A percentile compares a stretch with the other conserved stretches of the same genome.
These are phyloP conservation scores for Strobilomyces confusus DNA, from an alignment of 768 basidiomycete genomes.

Conservation along the genomic window DNA sequence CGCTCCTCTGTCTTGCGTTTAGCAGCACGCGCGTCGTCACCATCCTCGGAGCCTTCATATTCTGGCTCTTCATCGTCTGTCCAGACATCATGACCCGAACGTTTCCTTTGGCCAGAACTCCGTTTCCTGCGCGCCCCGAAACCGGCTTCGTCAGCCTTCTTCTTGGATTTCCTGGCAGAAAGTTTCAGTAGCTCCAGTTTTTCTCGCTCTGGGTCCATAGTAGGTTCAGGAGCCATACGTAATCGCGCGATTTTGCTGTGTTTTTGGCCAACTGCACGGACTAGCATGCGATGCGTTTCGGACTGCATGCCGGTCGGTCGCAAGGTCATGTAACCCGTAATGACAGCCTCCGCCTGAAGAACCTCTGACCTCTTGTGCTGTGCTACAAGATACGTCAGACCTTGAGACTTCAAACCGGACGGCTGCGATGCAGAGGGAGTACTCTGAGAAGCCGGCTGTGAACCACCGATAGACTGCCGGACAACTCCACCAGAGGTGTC, in stretches of 20 bases:
- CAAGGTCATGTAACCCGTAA: slow-evolving; percentile 80
- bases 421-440: slow-evolving; percentile 38
- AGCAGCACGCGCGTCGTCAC: slow-evolving; percentile 41
- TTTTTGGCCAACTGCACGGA: slow-evolving; percentile 80
- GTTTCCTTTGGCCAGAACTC: slow-evolving; percentile 39
- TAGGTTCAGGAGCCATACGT: slow-evolving; percentile 76
- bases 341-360: slow-evolving; percentile 78
- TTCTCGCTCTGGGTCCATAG: slow-evolving; percentile 71
- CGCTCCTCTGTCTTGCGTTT: slow-evolving; percentile 48
- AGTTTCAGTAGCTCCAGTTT: slow-evolving; percentile 63
- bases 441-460: slow-evolving; percentile 39
- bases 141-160: slow-evolving; percentile 49
- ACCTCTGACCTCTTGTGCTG: slow-evolving; percentile 85
- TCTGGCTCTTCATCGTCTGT: slow-evolving; percentile 67
- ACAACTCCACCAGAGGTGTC: slow-evolving; percentile 70
- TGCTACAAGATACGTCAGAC: slow-evolving; percentile 84
- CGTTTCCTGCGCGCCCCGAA: slow-evolving; percentile 47
- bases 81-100: slow-evolving; percentile 46
- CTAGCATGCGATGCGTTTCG: slow-evolving; percentile 85
- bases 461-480: slow-evolving; percentile 52
- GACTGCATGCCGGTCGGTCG: slow-evolving; percentile 89
- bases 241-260: slow-evolving; percentile 78
- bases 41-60: slow-evolving; percentile 57
- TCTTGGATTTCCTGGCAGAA: slow-evolving; percentile 61
- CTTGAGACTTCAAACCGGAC: slow-evolving; percentile 51